Evolutionary conservation across 345 rosid species (phyloP).

Genomic region (Populus nigra): DNA sequence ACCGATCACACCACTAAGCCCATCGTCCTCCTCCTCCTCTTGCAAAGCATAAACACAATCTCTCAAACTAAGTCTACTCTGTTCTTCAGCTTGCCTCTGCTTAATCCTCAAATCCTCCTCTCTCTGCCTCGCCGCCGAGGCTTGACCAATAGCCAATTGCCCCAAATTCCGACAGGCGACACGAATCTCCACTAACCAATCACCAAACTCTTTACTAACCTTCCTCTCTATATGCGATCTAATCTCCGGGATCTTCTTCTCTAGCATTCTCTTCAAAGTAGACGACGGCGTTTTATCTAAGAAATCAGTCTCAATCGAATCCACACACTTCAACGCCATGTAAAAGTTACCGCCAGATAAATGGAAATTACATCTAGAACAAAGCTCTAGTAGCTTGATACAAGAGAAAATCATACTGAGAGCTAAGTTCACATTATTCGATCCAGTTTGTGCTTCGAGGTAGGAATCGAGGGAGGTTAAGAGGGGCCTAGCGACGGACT

Average conservation of each 20-base stretch:
- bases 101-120: slow-evolving; percentile 92
- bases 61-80: slow-evolving; percentile 80
- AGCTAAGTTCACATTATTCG: slow-evolving; percentile 71
- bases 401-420: slow-evolving; percentile 51
- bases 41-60: slow-evolving; percentile 80
- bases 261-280: slow-evolving; percentile 77
- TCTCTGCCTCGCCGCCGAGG: slow-evolving; percentile 84
- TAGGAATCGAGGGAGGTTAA: slow-evolving; percentile 67
- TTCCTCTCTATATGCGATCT: slow-evolving; percentile 78
- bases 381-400: slow-evolving; percentile 69
- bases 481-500: slow-evolving; percentile 78
- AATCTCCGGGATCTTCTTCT: slow-evolving; percentile 76
- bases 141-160: slow-evolving; percentile 93
- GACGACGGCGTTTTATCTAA: slow-evolving; percentile 65
- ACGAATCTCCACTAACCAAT: slow-evolving; percentile 98
- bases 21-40: slow-evolving; percentile 76
- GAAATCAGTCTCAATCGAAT: slow-evolving; percentile 66
- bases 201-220: slow-evolving; percentile 79
- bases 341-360: slow-evolving; percentile 64
- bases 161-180: slow-evolving; percentile 88
- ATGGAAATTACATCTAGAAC: slow-evolving; percentile 69
- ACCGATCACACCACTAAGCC: slow-evolving; percentile 25
- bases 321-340: slow-evolving; percentile 84
- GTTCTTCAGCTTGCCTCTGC: slow-evolving; percentile 97
- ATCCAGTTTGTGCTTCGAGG: slow-evolving; percentile 68